phyloP scores from a whole-genome alignment of 345 rosid species.

The Rhodomyrtus tomentosa region DNA sequence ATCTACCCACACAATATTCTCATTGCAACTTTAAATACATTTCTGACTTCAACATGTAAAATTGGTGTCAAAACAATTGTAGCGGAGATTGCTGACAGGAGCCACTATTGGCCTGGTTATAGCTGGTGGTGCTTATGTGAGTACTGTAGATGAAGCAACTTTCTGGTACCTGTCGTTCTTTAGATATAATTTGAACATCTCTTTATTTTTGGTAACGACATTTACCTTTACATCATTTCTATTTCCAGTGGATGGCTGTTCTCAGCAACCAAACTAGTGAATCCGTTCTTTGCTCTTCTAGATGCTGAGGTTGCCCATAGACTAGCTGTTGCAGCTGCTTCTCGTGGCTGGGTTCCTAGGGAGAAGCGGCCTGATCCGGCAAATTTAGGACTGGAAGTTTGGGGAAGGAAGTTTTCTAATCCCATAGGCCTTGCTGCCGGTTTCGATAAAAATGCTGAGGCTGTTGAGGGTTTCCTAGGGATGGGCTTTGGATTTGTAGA shows the following conservation, averaged over 20 bases:
- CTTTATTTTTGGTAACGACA: neutral
- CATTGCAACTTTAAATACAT: neutral
- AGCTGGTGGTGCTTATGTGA: slow-evolving; percentile 91
- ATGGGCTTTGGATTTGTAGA: slow-evolving; percentile 95
- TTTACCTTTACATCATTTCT: neutral
- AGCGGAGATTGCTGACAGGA: slow-evolving; percentile 88
- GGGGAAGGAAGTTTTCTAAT: slow-evolving; percentile 96
- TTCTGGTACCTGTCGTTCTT: slow-evolving; percentile 57
- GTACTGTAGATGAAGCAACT: slow-evolving; percentile 97
- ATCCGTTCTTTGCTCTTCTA: slow-evolving; percentile 86
- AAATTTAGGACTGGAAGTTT: slow-evolving; percentile 75
- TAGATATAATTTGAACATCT: slow-evolving; percentile 1
- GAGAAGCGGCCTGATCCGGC: slow-evolving; percentile 84
- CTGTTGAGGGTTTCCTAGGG: slow-evolving; percentile 83
- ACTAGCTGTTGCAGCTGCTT: slow-evolving; percentile 85
- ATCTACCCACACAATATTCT: neutral
- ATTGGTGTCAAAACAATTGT: slow-evolving; percentile 1
- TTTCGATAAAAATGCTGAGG: slow-evolving; percentile 96
- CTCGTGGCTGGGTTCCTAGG: slow-evolving; percentile 96
- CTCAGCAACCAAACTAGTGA: slow-evolving; percentile 82
- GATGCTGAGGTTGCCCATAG: slow-evolving; percentile 91
- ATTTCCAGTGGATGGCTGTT: slow-evolving; percentile 88
- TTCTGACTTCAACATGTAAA: neutral
- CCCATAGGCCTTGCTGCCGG: slow-evolving; percentile 99
- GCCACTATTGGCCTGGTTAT: slow-evolving; percentile 72